Evolutionary conservation across 2,329 filamentous ascomycete genomes (phyloP).

Genomic region (Fusarium armeniacum): DNA sequence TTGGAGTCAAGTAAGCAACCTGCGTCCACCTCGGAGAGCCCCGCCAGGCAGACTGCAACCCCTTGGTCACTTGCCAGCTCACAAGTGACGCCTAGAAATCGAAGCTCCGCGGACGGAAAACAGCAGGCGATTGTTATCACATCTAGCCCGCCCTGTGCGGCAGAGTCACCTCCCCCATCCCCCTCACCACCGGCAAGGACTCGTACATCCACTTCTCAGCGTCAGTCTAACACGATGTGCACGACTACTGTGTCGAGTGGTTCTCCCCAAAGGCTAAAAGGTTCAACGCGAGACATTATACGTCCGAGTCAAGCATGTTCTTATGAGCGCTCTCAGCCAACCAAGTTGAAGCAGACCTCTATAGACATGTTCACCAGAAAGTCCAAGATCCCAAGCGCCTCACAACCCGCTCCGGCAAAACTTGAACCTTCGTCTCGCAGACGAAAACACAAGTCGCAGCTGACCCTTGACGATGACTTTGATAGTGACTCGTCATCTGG

Average conservation of each 20-base stretch:
- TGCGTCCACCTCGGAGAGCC: constrained; percentile 44
- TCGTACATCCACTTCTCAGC: constrained; percentile 25
- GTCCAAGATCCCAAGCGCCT: constrained; percentile 15
- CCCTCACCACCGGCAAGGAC: constrained; percentile 41
- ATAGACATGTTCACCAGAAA: constrained; percentile 51
- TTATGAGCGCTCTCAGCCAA: constrained; percentile 21
- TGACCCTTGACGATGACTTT: constrained; percentile 9
- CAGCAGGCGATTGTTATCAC: constrained; percentile 60
- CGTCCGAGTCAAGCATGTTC: constrained; percentile 4
- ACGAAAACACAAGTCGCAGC: neutral
- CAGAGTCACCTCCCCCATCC: constrained; percentile 51
- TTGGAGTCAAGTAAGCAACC: constrained; percentile 57
- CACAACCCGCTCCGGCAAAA: constrained; percentile 22
- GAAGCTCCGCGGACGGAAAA: constrained; percentile 45
- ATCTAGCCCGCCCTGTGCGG: constrained; percentile 58
- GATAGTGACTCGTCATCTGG: constrained; percentile 41
- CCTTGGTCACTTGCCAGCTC: constrained; percentile 60
- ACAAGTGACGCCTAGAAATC: constrained; percentile 59
- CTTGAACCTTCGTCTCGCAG: neutral
- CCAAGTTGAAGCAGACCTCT: constrained; percentile 53
- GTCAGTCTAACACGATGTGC: constrained; percentile 48
- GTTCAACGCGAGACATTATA: constrained; percentile 1
- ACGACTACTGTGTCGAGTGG: constrained; percentile 42
- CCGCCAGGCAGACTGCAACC: constrained; percentile 43
- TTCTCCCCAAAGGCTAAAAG: constrained; percentile 43